Base-by-base conservation (phyloP, 2,329 filamentous ascomycete species). In the Beauveria sp. region DNA sequence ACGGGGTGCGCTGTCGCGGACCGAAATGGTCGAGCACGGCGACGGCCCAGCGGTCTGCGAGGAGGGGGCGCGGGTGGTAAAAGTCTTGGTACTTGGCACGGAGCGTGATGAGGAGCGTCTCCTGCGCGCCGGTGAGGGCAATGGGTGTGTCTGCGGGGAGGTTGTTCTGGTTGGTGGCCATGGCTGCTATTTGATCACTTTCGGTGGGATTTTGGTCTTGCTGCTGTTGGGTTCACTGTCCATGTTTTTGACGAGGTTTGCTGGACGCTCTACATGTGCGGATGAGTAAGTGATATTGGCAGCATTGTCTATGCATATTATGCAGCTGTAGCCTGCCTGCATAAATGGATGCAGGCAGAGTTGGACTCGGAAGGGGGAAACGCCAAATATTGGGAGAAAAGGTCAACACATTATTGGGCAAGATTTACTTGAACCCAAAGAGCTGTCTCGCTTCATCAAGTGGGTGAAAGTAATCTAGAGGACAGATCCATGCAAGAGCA, bases 21-120 rank as follows among this genome's bases (percentile, higher is more conserved):
- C 40, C 59, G 51, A 61, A 20, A 5, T 38, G 28, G 8, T 61
- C 43, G 5, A 61, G n/a, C 20, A 54, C 24, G 6, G 55, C 51
- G 10, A 38, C 59, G 20, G 59, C 42, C 59, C 59, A 64, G 34
- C 60, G 63, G 47, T 66, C 65, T 24, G 60, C 56, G 42, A 66
- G 26, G 2, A 66, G 52, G n/a, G 65, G 65, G 3, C 40, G 54
- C 1, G 62, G 10, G 9, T 51, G 60, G 49, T 62, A 60, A 24
- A 64, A 63, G 42, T 66, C 65, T 5, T 56, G 20, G 28, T 58
- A 63, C 43, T 63, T 64, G 14, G 57, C 64, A 5, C 61, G 56
- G 5, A 66, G 62, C 6, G 65, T 66, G 10, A 64, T 24, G 14
- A 66, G 51, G 20, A 66, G 60, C 18, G 65, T 66, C 45, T 66